A percentile compares a stretch with the other conserved stretches of the same genome.
Evolutionary conservation across 2,329 filamentous ascomycete species (phyloP).

Genomic region (Setomelanomma holmii): DNA sequence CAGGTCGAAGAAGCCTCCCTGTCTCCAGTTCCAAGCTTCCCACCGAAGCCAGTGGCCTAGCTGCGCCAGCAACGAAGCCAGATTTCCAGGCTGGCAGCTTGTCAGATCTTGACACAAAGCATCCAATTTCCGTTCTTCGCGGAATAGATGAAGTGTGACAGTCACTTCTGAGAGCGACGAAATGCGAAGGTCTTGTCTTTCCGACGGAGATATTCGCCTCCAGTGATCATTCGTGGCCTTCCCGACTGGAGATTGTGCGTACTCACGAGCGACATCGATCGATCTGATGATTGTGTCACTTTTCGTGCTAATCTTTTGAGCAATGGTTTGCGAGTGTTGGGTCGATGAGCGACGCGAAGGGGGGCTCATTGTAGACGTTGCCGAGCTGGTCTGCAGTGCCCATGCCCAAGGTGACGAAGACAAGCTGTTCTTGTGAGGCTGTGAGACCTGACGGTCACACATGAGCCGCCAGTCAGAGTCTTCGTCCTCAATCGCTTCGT

Average conservation of each 20-base stretch:
- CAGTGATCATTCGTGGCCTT: conserved; percentile 57
- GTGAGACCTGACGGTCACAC: conserved; percentile 38
- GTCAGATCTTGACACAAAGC: conserved; percentile 61
- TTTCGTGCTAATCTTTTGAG: conserved; percentile 38
- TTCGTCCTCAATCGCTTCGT: conserved; percentile 31
- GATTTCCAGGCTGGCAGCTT: conserved; percentile 53
- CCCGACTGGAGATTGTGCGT: conserved; percentile 43
- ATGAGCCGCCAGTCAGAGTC: conserved; percentile 43
- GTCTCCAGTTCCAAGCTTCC: conserved; percentile 63
- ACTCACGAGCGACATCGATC: conserved; percentile 44
- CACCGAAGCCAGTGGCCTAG: conserved; percentile 84
- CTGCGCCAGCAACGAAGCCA: conserved; percentile 81
- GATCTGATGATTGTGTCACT: conserved; percentile 34
- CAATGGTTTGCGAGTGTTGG: conserved; percentile 21
- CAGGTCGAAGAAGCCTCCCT: conserved; percentile 64
- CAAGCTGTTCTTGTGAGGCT: conserved; percentile 39
- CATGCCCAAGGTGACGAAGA: conserved; percentile 43
- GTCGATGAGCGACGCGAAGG: conserved; percentile 26
- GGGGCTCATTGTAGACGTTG: conserved; percentile 30
- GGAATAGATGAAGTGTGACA: conserved; percentile 79
- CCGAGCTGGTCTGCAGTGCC: conserved; percentile 38
- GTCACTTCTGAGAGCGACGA: conserved; percentile 72
- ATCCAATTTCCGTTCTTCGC: conserved; percentile 87
- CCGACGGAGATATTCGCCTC: conserved; percentile 59
- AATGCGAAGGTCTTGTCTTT: conserved; percentile 48